Conservation (phyloP, 345 rosid species). For the Euphorbia tirucalli region DNA sequence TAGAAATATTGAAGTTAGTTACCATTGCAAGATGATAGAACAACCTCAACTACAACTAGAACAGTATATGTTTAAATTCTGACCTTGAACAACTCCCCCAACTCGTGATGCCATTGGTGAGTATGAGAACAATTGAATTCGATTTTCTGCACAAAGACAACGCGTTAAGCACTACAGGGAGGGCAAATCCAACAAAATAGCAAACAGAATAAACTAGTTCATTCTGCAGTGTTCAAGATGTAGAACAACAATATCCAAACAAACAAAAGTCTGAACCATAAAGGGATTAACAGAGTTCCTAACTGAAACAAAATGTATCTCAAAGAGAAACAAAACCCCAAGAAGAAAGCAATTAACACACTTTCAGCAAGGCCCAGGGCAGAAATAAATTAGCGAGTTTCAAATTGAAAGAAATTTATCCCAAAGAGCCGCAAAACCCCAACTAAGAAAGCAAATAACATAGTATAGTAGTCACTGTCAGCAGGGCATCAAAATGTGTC, state of each 20-base stretch:
- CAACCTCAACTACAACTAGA: background rate
- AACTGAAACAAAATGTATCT: background rate
- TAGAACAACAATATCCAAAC: background rate
- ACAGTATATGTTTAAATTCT: conserved; percentile 22
- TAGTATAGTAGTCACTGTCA: background rate
- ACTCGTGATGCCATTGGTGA: conserved; percentile 35
- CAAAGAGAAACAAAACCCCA: background rate
- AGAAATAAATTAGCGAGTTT: no score
- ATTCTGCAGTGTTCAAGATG: background rate
- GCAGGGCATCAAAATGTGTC: background rate
- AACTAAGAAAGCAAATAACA: background rate
- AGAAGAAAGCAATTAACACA: background rate
- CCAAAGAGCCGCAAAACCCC: no score
- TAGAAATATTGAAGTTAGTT: conserved; percentile 5
- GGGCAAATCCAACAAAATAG: background rate
- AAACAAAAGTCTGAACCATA: background rate
- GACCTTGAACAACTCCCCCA: conserved; percentile 40
- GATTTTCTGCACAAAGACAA: conserved; percentile 14
- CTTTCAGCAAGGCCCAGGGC: background rate
- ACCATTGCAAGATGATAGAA: background rate
- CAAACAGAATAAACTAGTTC: background rate
- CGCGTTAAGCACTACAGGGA: background rate
- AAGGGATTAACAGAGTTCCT: background rate
- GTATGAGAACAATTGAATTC: background rate
- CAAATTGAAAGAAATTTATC: background rate